Evolutionary conservation across 2,329 filamentous ascomycete genomes (phyloP).

Genomic region (Penicillium glabrum): DNA sequence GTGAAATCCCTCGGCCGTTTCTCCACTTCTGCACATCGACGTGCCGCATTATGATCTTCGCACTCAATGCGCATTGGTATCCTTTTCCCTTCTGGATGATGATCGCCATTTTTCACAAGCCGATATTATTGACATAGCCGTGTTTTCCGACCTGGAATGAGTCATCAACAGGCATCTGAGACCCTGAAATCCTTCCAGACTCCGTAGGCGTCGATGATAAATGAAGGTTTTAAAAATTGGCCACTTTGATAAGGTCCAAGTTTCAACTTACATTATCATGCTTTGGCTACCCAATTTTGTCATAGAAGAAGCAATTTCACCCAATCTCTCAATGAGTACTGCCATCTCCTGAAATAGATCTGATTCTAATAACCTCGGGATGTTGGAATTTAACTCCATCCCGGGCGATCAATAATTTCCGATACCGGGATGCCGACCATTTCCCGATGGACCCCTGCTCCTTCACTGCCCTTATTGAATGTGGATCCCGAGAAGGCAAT

Average conservation of each 20-base stretch:
- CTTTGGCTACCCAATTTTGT: too few relatives aligned
- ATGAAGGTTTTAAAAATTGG: too few relatives aligned
- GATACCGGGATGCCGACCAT: neutral
- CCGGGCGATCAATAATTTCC: neutral
- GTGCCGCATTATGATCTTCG: neutral
- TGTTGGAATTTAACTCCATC: neutral
- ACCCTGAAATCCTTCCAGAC: neutral
- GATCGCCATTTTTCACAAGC: neutral
- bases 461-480: neutral
- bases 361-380: neutral
- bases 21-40: neutral
- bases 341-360: neutral
- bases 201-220: neutral
- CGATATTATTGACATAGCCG: neutral
- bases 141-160: neutral
- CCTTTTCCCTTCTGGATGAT: neutral
- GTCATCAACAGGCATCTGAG: neutral
- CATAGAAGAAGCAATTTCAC: too few relatives aligned
- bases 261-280: too few relatives aligned
- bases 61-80: neutral
- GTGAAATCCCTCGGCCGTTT: neutral
- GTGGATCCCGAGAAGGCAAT: neutral
- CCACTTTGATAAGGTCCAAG: too few relatives aligned
- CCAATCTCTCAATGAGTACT: neutral
- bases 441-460: neutral